A percentile compares a stretch with the other conserved stretches of the same genome.
Conservation (phyloP, 1,139 yeast species). For the Diutina scorzettiae region DNA sequence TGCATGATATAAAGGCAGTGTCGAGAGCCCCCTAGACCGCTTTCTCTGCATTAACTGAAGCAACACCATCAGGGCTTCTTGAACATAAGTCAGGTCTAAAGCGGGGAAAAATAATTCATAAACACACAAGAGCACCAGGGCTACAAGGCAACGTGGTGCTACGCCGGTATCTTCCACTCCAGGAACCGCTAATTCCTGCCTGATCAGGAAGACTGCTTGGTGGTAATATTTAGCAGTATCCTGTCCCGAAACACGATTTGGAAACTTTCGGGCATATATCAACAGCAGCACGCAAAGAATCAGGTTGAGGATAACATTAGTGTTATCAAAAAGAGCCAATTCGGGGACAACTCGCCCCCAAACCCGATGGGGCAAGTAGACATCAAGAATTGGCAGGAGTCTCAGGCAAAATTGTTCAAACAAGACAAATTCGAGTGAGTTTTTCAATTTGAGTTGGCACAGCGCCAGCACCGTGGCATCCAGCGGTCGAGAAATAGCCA, state of each 20-base stretch:
- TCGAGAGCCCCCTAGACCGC: not conserved
- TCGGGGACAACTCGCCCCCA: conserved; percentile 17
- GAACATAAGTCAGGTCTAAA: conserved; percentile 23
- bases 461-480: conserved; percentile 6
- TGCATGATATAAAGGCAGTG: conserved; percentile 20
- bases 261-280: conserved; percentile 20
- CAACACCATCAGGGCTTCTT: conserved; percentile 23
- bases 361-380: conserved; percentile 1
- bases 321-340: conserved; percentile 26
- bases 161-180: conserved; percentile 18
- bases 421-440: not conserved
- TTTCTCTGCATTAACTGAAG: conserved; percentile 14
- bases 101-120: conserved; percentile 29
- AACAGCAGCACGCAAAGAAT: conserved; percentile 26
- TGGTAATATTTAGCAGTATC: conserved; percentile 27
- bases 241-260: conserved; percentile 12
- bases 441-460: conserved; percentile 1
- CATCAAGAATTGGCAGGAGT: not conserved
- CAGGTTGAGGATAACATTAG: conserved; percentile 23
- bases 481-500: not conserved
- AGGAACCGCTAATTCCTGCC: conserved; percentile 18
- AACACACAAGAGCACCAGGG: conserved; percentile 26
- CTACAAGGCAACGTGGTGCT: conserved; percentile 24
- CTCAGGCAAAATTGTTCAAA: not conserved
- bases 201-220: conserved; percentile 21